A percentile compares a stretch with the other conserved stretches of the same genome.
These are phyloP conservation scores for Penicillium malachiteum DNA, from an alignment of 495 filamentous ascomycete genomes.

Conservation along the genomic window DNA sequence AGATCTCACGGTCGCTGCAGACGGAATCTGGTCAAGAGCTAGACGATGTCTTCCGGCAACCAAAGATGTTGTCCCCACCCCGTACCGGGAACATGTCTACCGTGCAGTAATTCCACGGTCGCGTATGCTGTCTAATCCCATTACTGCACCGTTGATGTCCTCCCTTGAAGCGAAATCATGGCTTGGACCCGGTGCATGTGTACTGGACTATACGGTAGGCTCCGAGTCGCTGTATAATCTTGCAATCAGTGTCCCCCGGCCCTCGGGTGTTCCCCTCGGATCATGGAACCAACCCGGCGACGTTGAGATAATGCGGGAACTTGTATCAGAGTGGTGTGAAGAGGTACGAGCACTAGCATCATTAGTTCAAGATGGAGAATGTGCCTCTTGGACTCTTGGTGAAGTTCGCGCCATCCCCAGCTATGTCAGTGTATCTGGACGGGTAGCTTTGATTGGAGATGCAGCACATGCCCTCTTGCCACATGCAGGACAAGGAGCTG, in stretches of 20 bases:
- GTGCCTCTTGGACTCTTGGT: constrained; percentile 12
- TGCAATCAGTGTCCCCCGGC: constrained; percentile 13
- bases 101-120: constrained; percentile 15
- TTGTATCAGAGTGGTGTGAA: constrained; percentile 15
- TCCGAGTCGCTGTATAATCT: constrained; percentile 12
- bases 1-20: constrained; percentile 15
- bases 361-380: constrained; percentile 11
- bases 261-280: constrained; percentile 11
- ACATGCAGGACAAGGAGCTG: constrained; percentile 17
- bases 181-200: constrained; percentile 9
- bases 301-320: constrained; percentile 13
- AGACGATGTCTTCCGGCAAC: constrained; percentile 15
- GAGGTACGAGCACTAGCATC: constrained; percentile 13
- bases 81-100: constrained; percentile 16
- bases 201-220: constrained; percentile 13
- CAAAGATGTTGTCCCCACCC: constrained; percentile 12
- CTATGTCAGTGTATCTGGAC: constrained; percentile 11
- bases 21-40: constrained; percentile 14
- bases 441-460: constrained; percentile 15
- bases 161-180: constrained; percentile 11
- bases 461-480: constrained; percentile 18
- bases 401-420: constrained; percentile 11
- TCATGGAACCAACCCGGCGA: constrained; percentile 16
- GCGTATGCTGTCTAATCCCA: constrained; percentile 13
- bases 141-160: constrained; percentile 15